phyloP scores from a whole-genome alignment of 176 grass and related monocot genomes.

The Avena eriantha region DNA sequence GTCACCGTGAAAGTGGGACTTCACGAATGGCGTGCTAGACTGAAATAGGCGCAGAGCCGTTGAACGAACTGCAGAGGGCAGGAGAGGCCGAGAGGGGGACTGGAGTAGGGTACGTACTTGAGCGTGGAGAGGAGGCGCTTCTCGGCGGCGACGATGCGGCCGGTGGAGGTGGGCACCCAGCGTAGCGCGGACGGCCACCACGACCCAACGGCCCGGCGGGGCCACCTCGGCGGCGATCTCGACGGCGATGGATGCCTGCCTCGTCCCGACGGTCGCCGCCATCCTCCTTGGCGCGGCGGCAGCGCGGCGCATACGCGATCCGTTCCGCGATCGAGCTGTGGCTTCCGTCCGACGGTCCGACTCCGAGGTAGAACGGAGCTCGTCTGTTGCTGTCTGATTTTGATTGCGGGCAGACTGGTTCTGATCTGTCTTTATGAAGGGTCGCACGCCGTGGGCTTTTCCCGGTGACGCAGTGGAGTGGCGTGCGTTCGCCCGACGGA shows the following conservation, averaged over 20 bases:
- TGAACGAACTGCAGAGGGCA: not conserved
- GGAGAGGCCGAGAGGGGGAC: no score
- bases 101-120: conserved; percentile 45
- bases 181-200: conserved; percentile 57
- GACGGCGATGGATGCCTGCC: not conserved
- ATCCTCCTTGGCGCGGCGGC: not conserved
- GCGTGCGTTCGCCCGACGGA: no score
- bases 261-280: not conserved
- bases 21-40: not conserved
- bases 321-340: no score
- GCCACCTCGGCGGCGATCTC: not conserved
- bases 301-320: no score
- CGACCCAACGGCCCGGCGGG: conserved; percentile 26
- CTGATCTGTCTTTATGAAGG: no score
- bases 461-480: no score
- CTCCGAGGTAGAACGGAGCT: no score
- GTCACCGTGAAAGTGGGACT: no score
- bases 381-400: no score
- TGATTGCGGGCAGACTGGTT: no score
- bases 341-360: no score
- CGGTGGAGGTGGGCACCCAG: conserved; percentile 91
- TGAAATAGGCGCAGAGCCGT: not conserved
- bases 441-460: no score
- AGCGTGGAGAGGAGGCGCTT: conserved; percentile 83
- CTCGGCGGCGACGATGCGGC: conserved; percentile 79